Conservation (phyloP, 1,284 basidiomycete species). For the Filobasidium uniguttulatum region DNA sequence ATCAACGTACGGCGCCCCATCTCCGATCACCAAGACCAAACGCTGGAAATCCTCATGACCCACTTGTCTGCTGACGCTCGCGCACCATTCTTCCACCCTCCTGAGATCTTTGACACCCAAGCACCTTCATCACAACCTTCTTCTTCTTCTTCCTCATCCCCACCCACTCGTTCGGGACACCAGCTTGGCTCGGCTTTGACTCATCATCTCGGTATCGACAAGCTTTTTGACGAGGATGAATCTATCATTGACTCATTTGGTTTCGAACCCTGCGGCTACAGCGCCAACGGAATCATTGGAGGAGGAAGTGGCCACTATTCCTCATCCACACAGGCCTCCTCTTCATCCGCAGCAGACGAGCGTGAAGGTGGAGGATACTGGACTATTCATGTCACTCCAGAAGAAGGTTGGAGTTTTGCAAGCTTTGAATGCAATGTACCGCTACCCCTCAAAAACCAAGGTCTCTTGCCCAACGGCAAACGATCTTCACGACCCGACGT, state of each 20-base stretch:
- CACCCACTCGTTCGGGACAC: constrained; percentile 40
- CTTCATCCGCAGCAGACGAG: constrained; percentile 15
- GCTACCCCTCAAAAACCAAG: constrained; percentile 39
- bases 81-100: constrained; percentile 60
- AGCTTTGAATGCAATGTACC: constrained; percentile 98
- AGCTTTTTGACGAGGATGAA: constrained; percentile 62
- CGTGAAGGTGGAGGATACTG: constrained; percentile 70
- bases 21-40: constrained; percentile 53
- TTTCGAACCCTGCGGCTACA: constrained; percentile 93
- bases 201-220: constrained; percentile 60
- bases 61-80: constrained; percentile 66
- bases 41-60: constrained; percentile 98
- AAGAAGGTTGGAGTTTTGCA: constrained; percentile 93
- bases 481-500: constrained; percentile 45
- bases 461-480: not conserved
- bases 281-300: constrained; percentile 77
- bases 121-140: not conserved
- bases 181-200: constrained; percentile 57
- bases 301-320: constrained; percentile 39
- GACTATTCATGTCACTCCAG: constrained; percentile 97
- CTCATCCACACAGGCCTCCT: constrained; percentile 16
- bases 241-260: constrained; percentile 85
- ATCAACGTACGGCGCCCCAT: not conserved
- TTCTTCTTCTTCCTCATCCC: not conserved
- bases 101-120: constrained; percentile 23